Conservation (phyloP, 1,284 basidiomycete genomes). For the Papiliotrema laurentii region DNA sequence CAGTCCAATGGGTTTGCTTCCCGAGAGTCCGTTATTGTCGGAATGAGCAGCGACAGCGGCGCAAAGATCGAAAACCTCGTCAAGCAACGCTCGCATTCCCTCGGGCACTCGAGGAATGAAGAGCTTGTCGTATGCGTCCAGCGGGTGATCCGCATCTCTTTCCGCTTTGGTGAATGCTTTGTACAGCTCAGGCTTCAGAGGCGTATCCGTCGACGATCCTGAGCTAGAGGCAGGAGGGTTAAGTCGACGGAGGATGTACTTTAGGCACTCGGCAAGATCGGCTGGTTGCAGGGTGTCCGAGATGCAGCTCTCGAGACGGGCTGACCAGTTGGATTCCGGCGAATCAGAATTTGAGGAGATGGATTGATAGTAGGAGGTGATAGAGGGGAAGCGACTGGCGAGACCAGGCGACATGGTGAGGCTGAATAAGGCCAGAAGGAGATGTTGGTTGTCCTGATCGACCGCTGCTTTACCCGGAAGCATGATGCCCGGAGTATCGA, state of each 20-base stretch:
- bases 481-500: slow-evolving; percentile 29
- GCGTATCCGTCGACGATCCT: not conserved
- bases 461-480: slow-evolving; percentile 18
- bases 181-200: slow-evolving; percentile 15
- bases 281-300: slow-evolving; percentile 17
- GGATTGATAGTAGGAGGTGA: slow-evolving; percentile 12
- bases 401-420: slow-evolving; percentile 22
- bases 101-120: slow-evolving; percentile 15
- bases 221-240: not conserved
- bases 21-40: slow-evolving; percentile 29
- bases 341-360: slow-evolving; percentile 4
- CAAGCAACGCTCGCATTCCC: slow-evolving; percentile 13
- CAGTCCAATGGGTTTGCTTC: slow-evolving; percentile 25
- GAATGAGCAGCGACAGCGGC: slow-evolving; percentile 28
- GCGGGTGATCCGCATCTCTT: slow-evolving; percentile 33
- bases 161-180: slow-evolving; percentile 33
- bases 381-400: slow-evolving; percentile 20
- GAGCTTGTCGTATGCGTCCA: slow-evolving; percentile 24
- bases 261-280: slow-evolving; percentile 30
- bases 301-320: slow-evolving; percentile 13
- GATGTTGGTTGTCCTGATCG: slow-evolving; percentile 20
- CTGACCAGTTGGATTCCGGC: slow-evolving; percentile 9
- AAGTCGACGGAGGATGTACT: slow-evolving; percentile 25
- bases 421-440: slow-evolving; percentile 24
- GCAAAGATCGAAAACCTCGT: slow-evolving; percentile 35